Conservation (phyloP, 768 basidiomycete genomes). For the Austroboletus eburneus region DNA sequence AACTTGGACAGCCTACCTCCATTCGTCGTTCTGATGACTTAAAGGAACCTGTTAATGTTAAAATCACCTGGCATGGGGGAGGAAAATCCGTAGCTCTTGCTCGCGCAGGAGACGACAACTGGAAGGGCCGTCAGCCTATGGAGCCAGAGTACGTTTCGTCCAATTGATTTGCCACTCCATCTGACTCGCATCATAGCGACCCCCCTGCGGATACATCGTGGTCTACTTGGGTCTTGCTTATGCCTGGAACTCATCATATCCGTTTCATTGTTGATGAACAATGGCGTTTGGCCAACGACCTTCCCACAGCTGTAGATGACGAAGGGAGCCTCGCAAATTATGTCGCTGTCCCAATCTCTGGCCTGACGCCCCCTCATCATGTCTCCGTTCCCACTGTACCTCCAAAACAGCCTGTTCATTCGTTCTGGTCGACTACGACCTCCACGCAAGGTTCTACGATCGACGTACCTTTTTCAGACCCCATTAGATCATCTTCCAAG, state of each 20-base stretch:
- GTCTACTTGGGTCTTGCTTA: slow-evolving; percentile 47
- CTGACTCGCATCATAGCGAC: slow-evolving; percentile 23
- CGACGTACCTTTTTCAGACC: slow-evolving; percentile 25
- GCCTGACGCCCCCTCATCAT: slow-evolving; percentile 29
- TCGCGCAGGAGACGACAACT: slow-evolving; percentile 70
- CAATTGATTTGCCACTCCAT: slow-evolving; percentile 3
- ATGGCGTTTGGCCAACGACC: slow-evolving; percentile 73
- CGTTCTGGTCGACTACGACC: slow-evolving; percentile 42
- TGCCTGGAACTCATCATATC: slow-evolving; percentile 89
- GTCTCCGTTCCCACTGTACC: slow-evolving; percentile 34
- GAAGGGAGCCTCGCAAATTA: slow-evolving; percentile 95
- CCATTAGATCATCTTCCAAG: slow-evolving; percentile 29
- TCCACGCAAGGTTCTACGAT: slow-evolving; percentile 31
- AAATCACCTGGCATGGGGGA: slow-evolving; percentile 63
- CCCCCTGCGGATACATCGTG: slow-evolving; percentile 35
- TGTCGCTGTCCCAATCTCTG: slow-evolving; percentile 49
- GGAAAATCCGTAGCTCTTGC: slow-evolving; percentile 64
- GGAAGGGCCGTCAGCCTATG: slow-evolving; percentile 69
- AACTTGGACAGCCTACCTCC: slow-evolving; percentile 18
- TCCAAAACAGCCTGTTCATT: slow-evolving; percentile 30
- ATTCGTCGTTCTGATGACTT: slow-evolving; percentile 24
- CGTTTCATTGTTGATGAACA: slow-evolving; percentile 93
- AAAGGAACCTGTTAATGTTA: slow-evolving; percentile 38
- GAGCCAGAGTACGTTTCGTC: slow-evolving; percentile 50
- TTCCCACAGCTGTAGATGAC: slow-evolving; percentile 90